Percentiles rank a stretch among this genome's conserved stretches.
phyloP scores from a whole-genome alignment of 148 eudicot species.

The Chenopodium suecicum region DNA sequence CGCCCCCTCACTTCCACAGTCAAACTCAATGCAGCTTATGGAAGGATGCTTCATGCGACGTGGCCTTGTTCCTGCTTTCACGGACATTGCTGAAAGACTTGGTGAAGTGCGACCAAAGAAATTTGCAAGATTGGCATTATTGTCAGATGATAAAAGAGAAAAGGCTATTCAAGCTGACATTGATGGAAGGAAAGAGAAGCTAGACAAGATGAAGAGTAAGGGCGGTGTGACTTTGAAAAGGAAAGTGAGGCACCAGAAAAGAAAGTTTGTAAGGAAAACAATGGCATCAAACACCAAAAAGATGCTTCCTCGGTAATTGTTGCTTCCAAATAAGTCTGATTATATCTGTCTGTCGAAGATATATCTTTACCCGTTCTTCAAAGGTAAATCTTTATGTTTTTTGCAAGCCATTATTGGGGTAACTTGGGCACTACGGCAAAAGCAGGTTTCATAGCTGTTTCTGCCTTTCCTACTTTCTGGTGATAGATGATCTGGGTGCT shows the following conservation, averaged over 20 bases:
- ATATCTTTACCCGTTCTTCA: neutral
- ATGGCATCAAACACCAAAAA: slow-evolving; percentile 16
- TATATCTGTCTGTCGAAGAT: neutral
- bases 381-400: neutral
- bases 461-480: neutral
- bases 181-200: slow-evolving; percentile 63
- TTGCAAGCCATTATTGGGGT: neutral
- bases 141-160: slow-evolving; percentile 71
- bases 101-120: slow-evolving; percentile 81
- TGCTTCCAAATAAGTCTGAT: neutral
- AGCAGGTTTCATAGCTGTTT: neutral
- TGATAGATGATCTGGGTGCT: neutral
- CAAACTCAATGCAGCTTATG: slow-evolving; percentile 81
- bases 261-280: slow-evolving; percentile 33
- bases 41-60: slow-evolving; percentile 86
- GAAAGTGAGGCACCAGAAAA: slow-evolving; percentile 27
- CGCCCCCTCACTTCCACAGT: slow-evolving; percentile 53
- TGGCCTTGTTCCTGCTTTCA: slow-evolving; percentile 93
- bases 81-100: slow-evolving; percentile 69
- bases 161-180: slow-evolving; percentile 72
- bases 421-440: neutral
- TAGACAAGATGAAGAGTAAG: slow-evolving; percentile 43
- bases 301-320: slow-evolving; percentile 13
- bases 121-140: slow-evolving; percentile 84
- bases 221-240: slow-evolving; percentile 20